A percentile compares a stretch with the other conserved stretches of the same genome.
These are phyloP conservation scores for Paramicrosporidium saccamoebae DNA, from an alignment of 371 early-diverging fungal genomes.

Conservation along the genomic window DNA sequence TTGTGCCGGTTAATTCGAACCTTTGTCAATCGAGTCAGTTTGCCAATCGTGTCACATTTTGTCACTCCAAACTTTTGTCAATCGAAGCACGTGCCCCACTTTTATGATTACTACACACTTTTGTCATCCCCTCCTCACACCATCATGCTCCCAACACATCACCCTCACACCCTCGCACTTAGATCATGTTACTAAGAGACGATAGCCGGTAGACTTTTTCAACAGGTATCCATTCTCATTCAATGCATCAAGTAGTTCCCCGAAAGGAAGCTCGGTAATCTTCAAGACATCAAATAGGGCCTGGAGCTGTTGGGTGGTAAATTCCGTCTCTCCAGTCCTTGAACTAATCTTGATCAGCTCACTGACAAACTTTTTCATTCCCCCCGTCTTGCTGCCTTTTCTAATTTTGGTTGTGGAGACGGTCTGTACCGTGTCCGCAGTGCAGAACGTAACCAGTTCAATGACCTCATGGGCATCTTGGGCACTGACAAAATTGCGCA, in stretches of 20 bases:
- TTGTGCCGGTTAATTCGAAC: too few relatives aligned
- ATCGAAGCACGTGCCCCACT: too few relatives aligned
- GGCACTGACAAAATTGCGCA: constrained; percentile 15
- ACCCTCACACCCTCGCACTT: constrained; percentile 1
- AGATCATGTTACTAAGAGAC: background rate
- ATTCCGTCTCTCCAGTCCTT: background rate
- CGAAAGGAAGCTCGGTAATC: constrained; percentile 1
- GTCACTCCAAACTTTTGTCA: too few relatives aligned
- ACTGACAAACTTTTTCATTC: constrained; percentile 11
- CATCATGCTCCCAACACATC: too few relatives aligned
- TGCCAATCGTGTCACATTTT: too few relatives aligned
- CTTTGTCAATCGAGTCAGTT: too few relatives aligned
- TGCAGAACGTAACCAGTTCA: constrained; percentile 13
- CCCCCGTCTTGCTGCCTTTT: constrained; percentile 11
- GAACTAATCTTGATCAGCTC: background rate
- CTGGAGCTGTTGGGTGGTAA: background rate
- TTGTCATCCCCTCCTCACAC: too few relatives aligned
- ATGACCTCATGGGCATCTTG: constrained; percentile 28
- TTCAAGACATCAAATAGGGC: background rate
- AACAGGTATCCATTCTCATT: constrained; percentile 1
- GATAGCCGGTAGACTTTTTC: background rate
- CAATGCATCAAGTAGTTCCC: background rate
- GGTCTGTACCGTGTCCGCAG: constrained; percentile 16
- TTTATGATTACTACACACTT: too few relatives aligned
- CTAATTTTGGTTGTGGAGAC: constrained; percentile 16